Base-by-base conservation (phyloP, 2,329 filamentous ascomycete species). In the Apiospora koreana region DNA sequence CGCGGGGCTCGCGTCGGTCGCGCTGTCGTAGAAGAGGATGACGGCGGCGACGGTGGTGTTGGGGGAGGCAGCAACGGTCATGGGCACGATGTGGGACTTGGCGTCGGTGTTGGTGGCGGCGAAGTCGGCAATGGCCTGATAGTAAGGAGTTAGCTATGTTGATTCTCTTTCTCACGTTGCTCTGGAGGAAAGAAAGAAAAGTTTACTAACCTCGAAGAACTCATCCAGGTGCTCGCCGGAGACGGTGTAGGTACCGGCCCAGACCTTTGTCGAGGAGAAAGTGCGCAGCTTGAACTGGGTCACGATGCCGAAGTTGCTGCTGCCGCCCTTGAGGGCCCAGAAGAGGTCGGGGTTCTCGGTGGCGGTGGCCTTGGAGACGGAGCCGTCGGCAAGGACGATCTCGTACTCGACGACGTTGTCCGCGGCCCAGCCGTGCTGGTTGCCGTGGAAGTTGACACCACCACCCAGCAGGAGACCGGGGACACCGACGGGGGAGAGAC, bases 1-100 rank as follows among this genome's bases (percentile, higher is more conserved):
- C 2, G 77, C 76, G 1, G 79, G 80, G 71, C 76, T 77, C 68
- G 75, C 72, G 45, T 72, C 69, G 28, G 72, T 76, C 38, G 77
- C 72, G 69, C 78, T 79, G 71, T 81, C 80, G 70, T 81, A 81
- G 77, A 81, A 81, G 16, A 81, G 75, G 65, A 81, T 80, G 31
- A 78, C 79, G 9, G 79, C 77, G 16, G 75, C 79, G n/a, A 80
- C 67, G 65, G 76, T 75, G 6, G 72, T 71, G 48, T 69, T 45
- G 42, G 71, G 66, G 64, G 75, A 72, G 10, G 75, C 76, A 31
- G 69, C 71, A 31, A 76, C 70, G 21, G 74, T 69, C 58, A 73
- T 71, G 25, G 75, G 75, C 21, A 76, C 74, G 35, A 75, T 72
- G 68, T 76, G 74, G 25, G 74, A 72, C 38, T 74, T 69, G 21